Base-by-base conservation (phyloP, 2,329 filamentous ascomycete genomes). In the Eutypa lata region DNA sequence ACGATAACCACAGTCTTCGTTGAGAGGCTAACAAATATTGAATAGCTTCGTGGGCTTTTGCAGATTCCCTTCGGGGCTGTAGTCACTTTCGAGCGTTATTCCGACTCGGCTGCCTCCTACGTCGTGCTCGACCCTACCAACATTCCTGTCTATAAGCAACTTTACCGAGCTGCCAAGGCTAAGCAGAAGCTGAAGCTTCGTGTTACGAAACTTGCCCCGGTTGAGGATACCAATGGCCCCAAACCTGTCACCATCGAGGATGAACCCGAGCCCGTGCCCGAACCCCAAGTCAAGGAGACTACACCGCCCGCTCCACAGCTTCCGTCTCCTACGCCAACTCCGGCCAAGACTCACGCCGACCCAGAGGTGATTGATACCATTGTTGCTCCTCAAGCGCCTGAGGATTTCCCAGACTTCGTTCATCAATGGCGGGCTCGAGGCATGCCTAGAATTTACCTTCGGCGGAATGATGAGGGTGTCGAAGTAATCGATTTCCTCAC, bases 101-200 rank as follows among this genome's bases (percentile, higher is more conserved):
- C 94, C 59, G 94, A 99, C 73, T 97, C 91, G 59, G 90, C 91
- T 59, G 88, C 81, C 45, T 78, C 85, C 59, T 97, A 89, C 72
- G 83, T 97, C 60, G 79, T 82, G 44, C 86, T 99, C 55, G 88
- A 96, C 70, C 78, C 84, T 57, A 78, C 79, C 68, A 95, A 96
- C 67, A 74, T 82, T 8, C 80, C 89, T 45, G 90, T 96, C 65
- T 99, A 96, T 80, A 97, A 97, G 79, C 94, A 97, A 70, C 87
- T 99, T 42, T 93, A 94, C 70, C 88, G 94, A 65, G 94, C 94
- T 61, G 94, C 94, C 59, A 99, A 97, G 78, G 94, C 94, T 37
- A 99, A 99, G 81, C 86, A 92, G 60, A 99, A 97, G 86, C 86
- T 99, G 62, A 92, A 94, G 73, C 83, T 99, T 54, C 90, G 86